Conservation (phyloP, 2,329 filamentous ascomycete genomes). For the Apiospora aurea region DNA sequence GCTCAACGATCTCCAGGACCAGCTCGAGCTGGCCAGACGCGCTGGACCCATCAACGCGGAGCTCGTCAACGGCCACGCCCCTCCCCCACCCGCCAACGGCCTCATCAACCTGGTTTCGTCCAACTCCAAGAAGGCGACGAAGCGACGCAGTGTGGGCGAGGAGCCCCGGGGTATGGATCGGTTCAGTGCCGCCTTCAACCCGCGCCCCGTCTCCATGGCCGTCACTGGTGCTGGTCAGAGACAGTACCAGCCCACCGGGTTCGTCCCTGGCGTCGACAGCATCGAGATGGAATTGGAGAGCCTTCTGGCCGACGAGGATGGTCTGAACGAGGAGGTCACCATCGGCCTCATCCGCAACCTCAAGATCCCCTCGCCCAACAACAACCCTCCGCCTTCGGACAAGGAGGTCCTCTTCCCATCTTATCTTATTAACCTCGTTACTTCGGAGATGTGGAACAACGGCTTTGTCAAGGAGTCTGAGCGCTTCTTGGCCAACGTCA, state of each 20-base stretch:
- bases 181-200: constrained; percentile 92
- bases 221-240: constrained; percentile 72
- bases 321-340: constrained; percentile 94
- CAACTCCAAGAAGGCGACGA: constrained; percentile 77
- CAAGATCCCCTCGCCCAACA: constrained; percentile 90
- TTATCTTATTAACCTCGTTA: constrained; percentile 98
- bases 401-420: constrained; percentile 99
- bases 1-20: constrained; percentile 87
- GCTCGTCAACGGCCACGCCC: constrained; percentile 67
- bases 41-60: constrained; percentile 77
- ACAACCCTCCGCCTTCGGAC: constrained; percentile 89
- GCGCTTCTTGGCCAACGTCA: constrained; percentile 97
- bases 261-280: constrained; percentile 83
- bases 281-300: constrained; percentile 95
- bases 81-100: constrained; percentile 68
- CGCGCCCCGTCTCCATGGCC: constrained; percentile 95
- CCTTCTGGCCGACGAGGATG: constrained; percentile 92
- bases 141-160: constrained; percentile 88
- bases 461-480: constrained; percentile 99
- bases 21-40: constrained; percentile 86
- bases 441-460: constrained; percentile 99
- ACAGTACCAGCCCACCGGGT: constrained; percentile 76
- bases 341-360: constrained; percentile 95
- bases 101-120: constrained; percentile 96
- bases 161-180: constrained; percentile 87